phyloP scores from a whole-genome alignment of 306 rosid genomes.

The Lupinus albus region DNA sequence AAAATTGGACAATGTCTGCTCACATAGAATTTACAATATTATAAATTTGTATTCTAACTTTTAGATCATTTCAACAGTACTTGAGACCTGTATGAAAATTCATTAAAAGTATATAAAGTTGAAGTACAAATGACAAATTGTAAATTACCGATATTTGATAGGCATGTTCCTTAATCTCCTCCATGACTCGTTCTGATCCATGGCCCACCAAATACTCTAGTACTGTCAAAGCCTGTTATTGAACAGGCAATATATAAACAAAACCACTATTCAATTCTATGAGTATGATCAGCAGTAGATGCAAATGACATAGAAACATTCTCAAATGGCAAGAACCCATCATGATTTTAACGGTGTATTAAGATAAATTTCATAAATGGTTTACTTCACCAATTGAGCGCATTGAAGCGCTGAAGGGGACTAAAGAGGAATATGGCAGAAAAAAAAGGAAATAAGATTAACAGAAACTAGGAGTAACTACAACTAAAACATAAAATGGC shows the following conservation, averaged over 20 bases:
- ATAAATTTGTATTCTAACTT: constrained; percentile 31
- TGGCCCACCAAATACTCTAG: constrained; percentile 81
- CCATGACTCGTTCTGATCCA: constrained; percentile 90
- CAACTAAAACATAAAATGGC: constrained; percentile 23
- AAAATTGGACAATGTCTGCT: constrained; percentile 77
- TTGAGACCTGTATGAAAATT: background rate
- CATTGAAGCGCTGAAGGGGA: background rate
- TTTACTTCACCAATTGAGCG: background rate
- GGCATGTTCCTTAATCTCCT: constrained; percentile 78
- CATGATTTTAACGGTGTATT: background rate
- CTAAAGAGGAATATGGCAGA: background rate
- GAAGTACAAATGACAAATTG: constrained; percentile 2
- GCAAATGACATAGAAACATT: constrained; percentile 14
- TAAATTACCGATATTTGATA: constrained; percentile 81
- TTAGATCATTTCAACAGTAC: constrained; percentile 18
- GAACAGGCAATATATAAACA: constrained; percentile 27
- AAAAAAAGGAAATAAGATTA: background rate
- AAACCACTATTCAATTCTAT: background rate
- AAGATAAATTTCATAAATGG: background rate
- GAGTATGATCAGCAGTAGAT: constrained; percentile 3
- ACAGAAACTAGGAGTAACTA: constrained; percentile 13
- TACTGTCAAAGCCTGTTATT: constrained; percentile 71
- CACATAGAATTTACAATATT: constrained; percentile 32
- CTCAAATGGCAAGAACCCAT: background rate
- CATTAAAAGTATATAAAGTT: constrained; percentile 22